A percentile compares a stretch with the other conserved stretches of the same genome.
These are phyloP conservation scores for Calonectria ilicicola DNA, from an alignment of 2,329 filamentous ascomycete genomes.

Conservation along the genomic window DNA sequence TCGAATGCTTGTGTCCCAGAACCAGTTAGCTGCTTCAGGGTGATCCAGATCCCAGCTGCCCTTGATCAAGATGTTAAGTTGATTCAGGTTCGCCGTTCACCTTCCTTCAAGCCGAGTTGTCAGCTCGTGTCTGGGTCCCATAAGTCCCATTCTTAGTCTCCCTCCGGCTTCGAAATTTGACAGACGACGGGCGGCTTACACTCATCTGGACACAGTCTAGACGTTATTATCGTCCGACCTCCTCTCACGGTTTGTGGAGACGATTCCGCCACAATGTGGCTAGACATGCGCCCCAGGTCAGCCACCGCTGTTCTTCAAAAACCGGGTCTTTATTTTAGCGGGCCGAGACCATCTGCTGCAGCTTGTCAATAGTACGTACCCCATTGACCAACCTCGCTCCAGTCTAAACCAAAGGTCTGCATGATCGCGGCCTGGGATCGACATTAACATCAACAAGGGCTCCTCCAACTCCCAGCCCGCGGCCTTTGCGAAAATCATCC, in stretches of 20 bases:
- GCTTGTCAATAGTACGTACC: conserved; percentile 30
- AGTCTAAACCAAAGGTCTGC: conserved; percentile 35
- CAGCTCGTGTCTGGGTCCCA: conserved; percentile 9
- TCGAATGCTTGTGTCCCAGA: conserved; percentile 18
- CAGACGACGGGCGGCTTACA: conserved; percentile 6
- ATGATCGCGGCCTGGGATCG: conserved; percentile 36
- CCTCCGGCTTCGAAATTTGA: background rate
- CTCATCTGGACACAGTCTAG: background rate
- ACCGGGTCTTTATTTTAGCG: conserved; percentile 29
- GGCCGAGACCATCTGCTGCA: conserved; percentile 4
- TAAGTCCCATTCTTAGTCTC: conserved; percentile 1
- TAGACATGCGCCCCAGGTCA: background rate
- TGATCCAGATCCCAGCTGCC: conserved; percentile 21
- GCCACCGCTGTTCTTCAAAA: background rate
- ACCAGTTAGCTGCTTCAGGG: conserved; percentile 21
- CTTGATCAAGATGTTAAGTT: conserved; percentile 18
- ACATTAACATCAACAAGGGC: conserved; percentile 21
- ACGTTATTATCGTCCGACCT: conserved; percentile 9
- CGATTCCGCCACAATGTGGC: conserved; percentile 4
- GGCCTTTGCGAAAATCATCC: conserved; percentile 1
- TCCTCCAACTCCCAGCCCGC: conserved; percentile 11
- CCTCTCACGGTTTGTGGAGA: background rate
- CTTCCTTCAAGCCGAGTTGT: background rate
- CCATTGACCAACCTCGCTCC: conserved; percentile 23
- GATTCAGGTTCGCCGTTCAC: conserved; percentile 13